A percentile compares a stretch with the other conserved stretches of the same genome.
Conservation (phyloP, 2,329 filamentous ascomycete genomes). For the Paracoccidioides brasiliensis region DNA sequence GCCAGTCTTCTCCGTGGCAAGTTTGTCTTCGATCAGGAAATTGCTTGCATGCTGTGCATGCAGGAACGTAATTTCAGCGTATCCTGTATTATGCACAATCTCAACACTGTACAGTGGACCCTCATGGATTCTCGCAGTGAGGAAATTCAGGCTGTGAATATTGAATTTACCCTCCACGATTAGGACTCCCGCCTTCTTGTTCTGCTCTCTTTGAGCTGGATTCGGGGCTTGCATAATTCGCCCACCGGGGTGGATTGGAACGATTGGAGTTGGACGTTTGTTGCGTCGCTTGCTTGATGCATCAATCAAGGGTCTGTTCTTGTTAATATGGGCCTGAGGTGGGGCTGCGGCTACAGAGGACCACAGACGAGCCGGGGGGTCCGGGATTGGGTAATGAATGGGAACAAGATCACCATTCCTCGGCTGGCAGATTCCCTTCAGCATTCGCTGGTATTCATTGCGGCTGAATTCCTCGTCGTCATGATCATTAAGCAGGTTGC, state of each 20-base stretch:
- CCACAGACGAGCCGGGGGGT: background rate
- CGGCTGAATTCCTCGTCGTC: background rate
- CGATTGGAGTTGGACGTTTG: background rate
- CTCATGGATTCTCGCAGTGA: constrained; percentile 26
- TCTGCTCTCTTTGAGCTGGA: background rate
- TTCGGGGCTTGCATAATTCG: background rate
- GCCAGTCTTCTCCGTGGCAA: constrained; percentile 17
- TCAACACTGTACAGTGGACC: constrained; percentile 29
- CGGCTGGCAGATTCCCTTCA: background rate
- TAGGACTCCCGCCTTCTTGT: constrained; percentile 20
- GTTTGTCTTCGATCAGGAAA: constrained; percentile 22
- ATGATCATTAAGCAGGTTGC: background rate
- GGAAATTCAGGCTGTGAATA: constrained; percentile 12
- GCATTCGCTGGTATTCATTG: background rate
- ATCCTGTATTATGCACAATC: constrained; percentile 18
- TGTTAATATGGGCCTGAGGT: background rate
- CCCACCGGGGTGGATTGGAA: constrained; percentile 1
- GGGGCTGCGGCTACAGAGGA: background rate
- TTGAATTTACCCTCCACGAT: constrained; percentile 14
- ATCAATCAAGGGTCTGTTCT: background rate
- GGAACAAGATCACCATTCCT: background rate
- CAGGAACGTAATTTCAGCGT: constrained; percentile 27
- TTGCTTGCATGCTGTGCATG: constrained; percentile 23
- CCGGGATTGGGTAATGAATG: background rate
- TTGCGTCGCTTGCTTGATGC: background rate